Base-by-base conservation (phyloP, 169 alveolate genomes). In the Plasmodium knowlesi region DNA sequence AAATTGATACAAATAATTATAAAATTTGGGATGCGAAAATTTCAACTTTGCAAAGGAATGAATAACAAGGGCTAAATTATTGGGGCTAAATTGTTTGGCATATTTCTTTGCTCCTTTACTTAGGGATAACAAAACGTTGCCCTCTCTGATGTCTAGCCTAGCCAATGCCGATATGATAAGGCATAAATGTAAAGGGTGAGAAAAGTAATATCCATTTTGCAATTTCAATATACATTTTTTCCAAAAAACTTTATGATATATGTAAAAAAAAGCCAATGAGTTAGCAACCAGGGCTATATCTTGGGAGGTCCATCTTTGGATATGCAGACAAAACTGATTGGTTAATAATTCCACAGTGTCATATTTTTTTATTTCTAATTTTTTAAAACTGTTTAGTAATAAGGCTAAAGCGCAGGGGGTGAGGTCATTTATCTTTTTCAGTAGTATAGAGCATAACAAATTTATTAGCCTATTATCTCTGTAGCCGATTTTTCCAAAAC, bases 11-110 rank as follows among this genome's bases (percentile, higher is more conserved):
- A 91, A 16, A 41, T 57, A 91, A 71, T 91, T 91, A 80, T 70
- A 91, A 82, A 91, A 91, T 71, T 82, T 70, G 9, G 95, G 95
- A 53, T 91, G 96, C 16, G 57, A 74, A 72, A 95, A 95, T 41
- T 95, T 95, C 80, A 96, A 84, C 82, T 96, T 96, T n/a, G 98
- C 97, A 53, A 96, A 88, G 30, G 98, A 96, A 83, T 96, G 97
- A 72, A 92, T 92, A 61, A 92, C 70, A 53, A 96, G 82, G 39
- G 97, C 92, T 70, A 96, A 83, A 67, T 95, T 92, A 50, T 94
- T 95, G 19, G 95, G 96, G 28, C 95, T 39, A 10, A 95, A 89
- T 30, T 93, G 94, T 25, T 88, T 86, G 43, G 96, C 96, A 5
- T 96, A 86, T n/a, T 92, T 67, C 43, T 95, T 85, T 1, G 94